A percentile compares a stretch with the other conserved stretches of the same genome.
phyloP scores from a whole-genome alignment of 1,139 yeast genomes.

The Yarrowia galli region DNA sequence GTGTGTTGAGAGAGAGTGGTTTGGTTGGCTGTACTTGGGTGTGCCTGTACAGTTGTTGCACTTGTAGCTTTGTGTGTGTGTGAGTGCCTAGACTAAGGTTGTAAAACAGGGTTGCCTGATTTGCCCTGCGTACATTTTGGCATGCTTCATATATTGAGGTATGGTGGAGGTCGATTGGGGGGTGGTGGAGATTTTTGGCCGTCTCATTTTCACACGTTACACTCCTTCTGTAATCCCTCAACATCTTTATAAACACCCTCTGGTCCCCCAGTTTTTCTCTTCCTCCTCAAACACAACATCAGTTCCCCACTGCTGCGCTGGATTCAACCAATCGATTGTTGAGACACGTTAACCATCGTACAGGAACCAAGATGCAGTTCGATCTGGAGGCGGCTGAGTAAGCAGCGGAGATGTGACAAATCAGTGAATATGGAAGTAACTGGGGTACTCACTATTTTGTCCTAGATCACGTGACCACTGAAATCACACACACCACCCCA shows the following conservation, averaged over 20 bases:
- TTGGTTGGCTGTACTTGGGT: neutral
- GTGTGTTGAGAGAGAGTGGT: neutral
- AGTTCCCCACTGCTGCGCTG: neutral
- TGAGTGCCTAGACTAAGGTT: constrained; percentile 21
- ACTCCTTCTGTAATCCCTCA: neutral
- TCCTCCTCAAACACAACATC: neutral
- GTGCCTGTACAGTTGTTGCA: neutral
- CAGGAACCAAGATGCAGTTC: too few relatives aligned
- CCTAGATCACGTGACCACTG: too few relatives aligned
- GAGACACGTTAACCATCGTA: too few relatives aligned
- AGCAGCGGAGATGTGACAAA: too few relatives aligned
- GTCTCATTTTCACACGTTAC: neutral
- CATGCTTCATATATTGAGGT: neutral
- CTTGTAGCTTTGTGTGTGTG: too few relatives aligned
- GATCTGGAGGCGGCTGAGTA: too few relatives aligned
- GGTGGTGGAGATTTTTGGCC: too few relatives aligned
- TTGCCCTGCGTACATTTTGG: constrained; percentile 20
- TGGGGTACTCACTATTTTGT: too few relatives aligned
- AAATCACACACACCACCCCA: too few relatives aligned
- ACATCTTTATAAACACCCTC: neutral
- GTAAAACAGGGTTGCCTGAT: constrained; percentile 37
- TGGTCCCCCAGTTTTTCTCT: neutral
- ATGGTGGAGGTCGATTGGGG: neutral
- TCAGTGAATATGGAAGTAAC: too few relatives aligned
- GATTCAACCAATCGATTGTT: constrained; percentile 14